phyloP scores from a whole-genome alignment of 2,329 filamentous ascomycete species.

The Cladosporium austrohemisphaericum region DNA sequence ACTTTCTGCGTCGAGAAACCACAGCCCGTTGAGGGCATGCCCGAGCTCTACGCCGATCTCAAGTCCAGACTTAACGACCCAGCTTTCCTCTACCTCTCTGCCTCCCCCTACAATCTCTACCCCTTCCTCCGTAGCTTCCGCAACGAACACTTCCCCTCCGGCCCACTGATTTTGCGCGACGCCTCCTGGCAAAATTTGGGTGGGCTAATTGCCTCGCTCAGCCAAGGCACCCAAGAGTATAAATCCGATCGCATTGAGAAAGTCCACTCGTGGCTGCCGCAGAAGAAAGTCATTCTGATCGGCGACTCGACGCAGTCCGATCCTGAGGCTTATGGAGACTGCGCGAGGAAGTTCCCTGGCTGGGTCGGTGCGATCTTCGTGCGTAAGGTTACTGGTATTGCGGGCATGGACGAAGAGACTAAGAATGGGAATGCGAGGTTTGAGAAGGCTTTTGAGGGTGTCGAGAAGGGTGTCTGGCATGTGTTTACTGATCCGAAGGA shows the following conservation, averaged over 20 bases:
- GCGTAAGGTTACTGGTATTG: constrained; percentile 72
- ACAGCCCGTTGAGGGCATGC: constrained; percentile 72
- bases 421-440: constrained; percentile 66
- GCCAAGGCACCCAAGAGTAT: constrained; percentile 77
- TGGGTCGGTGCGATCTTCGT: constrained; percentile 87
- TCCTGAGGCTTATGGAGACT: constrained; percentile 82
- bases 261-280: constrained; percentile 74
- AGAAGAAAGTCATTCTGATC: constrained; percentile 74
- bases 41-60: constrained; percentile 71
- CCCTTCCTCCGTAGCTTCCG: constrained; percentile 78
- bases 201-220: constrained; percentile 74
- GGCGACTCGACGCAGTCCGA: constrained; percentile 91
- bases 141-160: constrained; percentile 65
- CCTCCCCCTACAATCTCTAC: constrained; percentile 92
- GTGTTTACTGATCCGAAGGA: constrained; percentile 77
- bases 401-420: constrained; percentile 70
- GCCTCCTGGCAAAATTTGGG: constrained; percentile 80
- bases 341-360: constrained; percentile 63
- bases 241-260: constrained; percentile 77
- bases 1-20: constrained; percentile 74
- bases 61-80: constrained; percentile 55
- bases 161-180: constrained; percentile 80
- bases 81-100: constrained; percentile 89
- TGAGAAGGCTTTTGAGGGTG: constrained; percentile 72
- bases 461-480: constrained; percentile 70